Percentiles rank a stretch among this genome's conserved stretches.
phyloP scores from a whole-genome alignment of 441 rosid species.

The Populus hybrid region DNA sequence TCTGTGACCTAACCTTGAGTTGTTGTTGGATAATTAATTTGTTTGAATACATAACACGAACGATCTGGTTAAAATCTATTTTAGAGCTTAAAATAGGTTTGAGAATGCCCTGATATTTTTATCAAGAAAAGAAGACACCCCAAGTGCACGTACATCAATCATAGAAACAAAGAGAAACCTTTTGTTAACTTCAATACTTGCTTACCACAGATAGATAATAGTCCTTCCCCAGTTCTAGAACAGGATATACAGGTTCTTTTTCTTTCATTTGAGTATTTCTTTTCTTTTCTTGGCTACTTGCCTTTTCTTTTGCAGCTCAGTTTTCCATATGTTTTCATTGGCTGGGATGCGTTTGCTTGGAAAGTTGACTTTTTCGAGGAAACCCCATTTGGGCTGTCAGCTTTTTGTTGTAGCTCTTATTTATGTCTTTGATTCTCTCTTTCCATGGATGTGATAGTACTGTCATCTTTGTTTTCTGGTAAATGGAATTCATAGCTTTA shows the following conservation, averaged over 20 bases:
- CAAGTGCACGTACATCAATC: neutral
- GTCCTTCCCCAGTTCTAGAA: neutral
- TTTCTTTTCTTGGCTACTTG: neutral
- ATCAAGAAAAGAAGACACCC: neutral
- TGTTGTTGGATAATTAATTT: neutral
- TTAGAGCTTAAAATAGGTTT: neutral
- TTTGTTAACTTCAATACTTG: conserved; percentile 15
- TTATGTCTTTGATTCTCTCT: too few species aligned
- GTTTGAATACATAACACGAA: neutral
- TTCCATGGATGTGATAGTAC: neutral
- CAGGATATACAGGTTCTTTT: conserved; percentile 16
- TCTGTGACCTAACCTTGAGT: neutral
- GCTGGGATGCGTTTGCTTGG: neutral
- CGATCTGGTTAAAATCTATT: neutral
- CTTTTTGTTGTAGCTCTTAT: conserved; percentile 1
- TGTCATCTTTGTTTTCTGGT: neutral
- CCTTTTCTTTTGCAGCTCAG: neutral
- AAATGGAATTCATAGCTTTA: neutral
- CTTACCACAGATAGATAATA: neutral
- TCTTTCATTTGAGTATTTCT: neutral
- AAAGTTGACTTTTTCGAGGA: conserved; percentile 34
- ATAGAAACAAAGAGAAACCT: neutral
- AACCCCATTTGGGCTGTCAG: conserved; percentile 20
- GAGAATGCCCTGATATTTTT: neutral
- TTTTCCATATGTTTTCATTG: conserved; percentile 7